These are phyloP conservation scores for Colletotrichum orbiculare DNA, from an alignment of 2,329 filamentous ascomycete species.

Conservation along the genomic window DNA sequence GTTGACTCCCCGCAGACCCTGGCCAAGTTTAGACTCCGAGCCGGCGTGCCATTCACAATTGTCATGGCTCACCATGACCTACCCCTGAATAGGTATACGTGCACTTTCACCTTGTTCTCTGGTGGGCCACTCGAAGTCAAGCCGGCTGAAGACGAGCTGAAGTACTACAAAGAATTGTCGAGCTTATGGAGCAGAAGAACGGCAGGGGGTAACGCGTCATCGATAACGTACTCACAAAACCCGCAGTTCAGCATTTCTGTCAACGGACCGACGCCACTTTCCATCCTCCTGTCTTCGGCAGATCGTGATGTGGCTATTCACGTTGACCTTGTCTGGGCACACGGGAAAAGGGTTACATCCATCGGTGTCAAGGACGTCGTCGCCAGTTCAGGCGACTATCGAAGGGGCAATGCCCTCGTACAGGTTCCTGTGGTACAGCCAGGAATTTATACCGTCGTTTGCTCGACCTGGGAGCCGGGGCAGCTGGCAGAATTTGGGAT, in stretches of 20 bases:
- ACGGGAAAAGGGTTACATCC: conserved; percentile 75
- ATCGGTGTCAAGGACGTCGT: conserved; percentile 83
- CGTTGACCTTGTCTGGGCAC: conserved; percentile 84
- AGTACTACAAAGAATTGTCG: conserved; percentile 66
- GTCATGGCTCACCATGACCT: conserved; percentile 85
- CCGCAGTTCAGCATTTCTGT: conserved; percentile 83
- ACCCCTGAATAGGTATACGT: conserved; percentile 78
- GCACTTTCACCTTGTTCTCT: conserved; percentile 88
- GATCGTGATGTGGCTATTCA: conserved; percentile 79
- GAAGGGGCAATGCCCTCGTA: conserved; percentile 79
- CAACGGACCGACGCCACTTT: conserved; percentile 68
- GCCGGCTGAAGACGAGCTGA: conserved; percentile 70
- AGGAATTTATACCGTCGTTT: conserved; percentile 88
- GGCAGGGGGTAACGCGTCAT: conserved; percentile 86
- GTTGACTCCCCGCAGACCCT: conserved; percentile 95
- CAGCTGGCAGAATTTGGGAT: conserved; percentile 81
- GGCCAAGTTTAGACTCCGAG: conserved; percentile 68
- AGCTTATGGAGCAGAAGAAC: conserved; percentile 82
- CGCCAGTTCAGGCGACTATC: conserved; percentile 88
- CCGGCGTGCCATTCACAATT: conserved; percentile 62
- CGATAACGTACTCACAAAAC: conserved; percentile 82
- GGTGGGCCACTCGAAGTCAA: conserved; percentile 69
- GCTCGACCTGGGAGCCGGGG: conserved; percentile 87
- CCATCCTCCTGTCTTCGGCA: conserved; percentile 78
- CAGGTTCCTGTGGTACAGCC: conserved; percentile 69